Evolutionary conservation across 2,329 filamentous ascomycete genomes (phyloP).

Genomic region (Trichoderma gracile): DNA sequence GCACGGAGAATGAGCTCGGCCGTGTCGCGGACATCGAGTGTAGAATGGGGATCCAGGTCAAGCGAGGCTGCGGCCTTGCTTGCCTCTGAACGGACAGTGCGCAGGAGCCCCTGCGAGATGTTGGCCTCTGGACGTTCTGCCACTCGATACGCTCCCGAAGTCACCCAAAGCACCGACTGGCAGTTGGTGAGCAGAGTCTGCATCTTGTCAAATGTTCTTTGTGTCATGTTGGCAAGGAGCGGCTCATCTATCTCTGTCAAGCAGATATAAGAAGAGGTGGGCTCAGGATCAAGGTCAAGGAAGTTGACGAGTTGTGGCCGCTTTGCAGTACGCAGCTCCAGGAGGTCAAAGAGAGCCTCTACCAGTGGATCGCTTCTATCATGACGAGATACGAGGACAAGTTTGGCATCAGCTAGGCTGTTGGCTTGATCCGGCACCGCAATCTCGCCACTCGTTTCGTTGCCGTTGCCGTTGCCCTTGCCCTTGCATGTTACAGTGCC

Average conservation of each 20-base stretch:
- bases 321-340: conserved; percentile 31
- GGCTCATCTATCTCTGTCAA: conserved; percentile 48
- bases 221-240: conserved; percentile 44
- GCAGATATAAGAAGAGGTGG: conserved; percentile 40
- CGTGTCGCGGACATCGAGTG: conserved; percentile 34
- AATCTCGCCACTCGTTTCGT: neutral
- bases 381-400: conserved; percentile 35
- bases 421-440: neutral
- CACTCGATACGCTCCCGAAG: conserved; percentile 42
- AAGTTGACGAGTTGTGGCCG: conserved; percentile 30
- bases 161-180: conserved; percentile 45
- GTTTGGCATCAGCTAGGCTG: conserved; percentile 23
- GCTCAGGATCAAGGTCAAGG: conserved; percentile 25
- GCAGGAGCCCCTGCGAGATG: conserved; percentile 48
- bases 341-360: conserved; percentile 28
- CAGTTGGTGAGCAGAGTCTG: conserved; percentile 40
- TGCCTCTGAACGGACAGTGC: conserved; percentile 50
- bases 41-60: conserved; percentile 45
- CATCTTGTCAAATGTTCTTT: conserved; percentile 41
- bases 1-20: conserved; percentile 39
- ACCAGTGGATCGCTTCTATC: conserved; percentile 28
- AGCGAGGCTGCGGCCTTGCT: conserved; percentile 48
- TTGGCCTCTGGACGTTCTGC: conserved; percentile 43
- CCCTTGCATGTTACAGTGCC: neutral
- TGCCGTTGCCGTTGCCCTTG: neutral